phyloP scores from a whole-genome alignment of 495 filamentous ascomycete species.

The Penicillium riverlandense region DNA sequence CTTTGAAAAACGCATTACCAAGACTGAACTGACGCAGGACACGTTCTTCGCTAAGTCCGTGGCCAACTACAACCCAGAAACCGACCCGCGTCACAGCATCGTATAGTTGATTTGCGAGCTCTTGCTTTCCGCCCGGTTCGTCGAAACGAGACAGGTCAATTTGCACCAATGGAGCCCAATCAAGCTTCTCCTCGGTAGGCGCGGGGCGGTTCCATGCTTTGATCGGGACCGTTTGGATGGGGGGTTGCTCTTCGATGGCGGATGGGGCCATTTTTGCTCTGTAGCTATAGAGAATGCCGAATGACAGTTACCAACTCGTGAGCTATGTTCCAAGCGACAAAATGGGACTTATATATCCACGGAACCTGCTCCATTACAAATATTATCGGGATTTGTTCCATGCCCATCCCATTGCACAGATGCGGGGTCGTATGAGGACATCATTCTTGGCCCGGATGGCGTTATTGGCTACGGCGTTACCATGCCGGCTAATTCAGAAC shows the following conservation, averaged over 20 bases:
- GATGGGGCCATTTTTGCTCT: slow-evolving; percentile 22
- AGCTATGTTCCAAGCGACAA: no score
- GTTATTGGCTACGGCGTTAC: slow-evolving; percentile 5
- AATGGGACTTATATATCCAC: no score
- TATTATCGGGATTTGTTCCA: no score
- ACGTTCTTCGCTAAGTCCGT: slow-evolving; percentile 28
- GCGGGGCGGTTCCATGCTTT: slow-evolving; percentile 33
- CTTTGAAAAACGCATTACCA: slow-evolving; percentile 33
- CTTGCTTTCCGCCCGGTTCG: slow-evolving; percentile 43
- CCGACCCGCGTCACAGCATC: slow-evolving; percentile 47
- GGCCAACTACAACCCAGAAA: slow-evolving; percentile 23
- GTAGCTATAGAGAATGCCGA: not conserved
- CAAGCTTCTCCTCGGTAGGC: slow-evolving; percentile 22
- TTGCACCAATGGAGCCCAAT: slow-evolving; percentile 48
- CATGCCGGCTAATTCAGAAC: not conserved
- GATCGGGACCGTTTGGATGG: slow-evolving; percentile 9
- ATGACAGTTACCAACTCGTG: no score
- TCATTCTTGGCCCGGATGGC: slow-evolving; percentile 14
- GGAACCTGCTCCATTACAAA: no score
- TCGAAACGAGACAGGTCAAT: slow-evolving; percentile 47
- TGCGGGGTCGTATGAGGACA: slow-evolving; percentile 12
- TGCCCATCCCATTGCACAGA: not conserved
- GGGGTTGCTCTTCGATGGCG: slow-evolving; percentile 12
- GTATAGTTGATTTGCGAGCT: slow-evolving; percentile 45
- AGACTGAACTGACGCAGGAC: slow-evolving; percentile 32